Base-by-base conservation (phyloP, 495 filamentous ascomycete species). In the Parathielavia hyrcaniae region DNA sequence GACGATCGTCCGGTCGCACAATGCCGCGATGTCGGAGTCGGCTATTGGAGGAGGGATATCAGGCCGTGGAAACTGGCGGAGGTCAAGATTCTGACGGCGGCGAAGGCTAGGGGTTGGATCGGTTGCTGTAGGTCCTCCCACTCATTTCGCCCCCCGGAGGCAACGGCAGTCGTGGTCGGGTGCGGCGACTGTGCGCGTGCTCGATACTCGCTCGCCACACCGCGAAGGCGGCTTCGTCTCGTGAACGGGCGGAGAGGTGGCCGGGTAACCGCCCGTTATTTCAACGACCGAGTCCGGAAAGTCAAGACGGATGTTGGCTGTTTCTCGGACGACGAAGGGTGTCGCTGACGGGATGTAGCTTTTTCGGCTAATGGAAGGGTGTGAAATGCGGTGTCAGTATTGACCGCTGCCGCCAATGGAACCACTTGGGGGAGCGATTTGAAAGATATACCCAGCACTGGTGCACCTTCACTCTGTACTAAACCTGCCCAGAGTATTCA, bases 141-240 rank as follows among this genome's bases (percentile, higher is more conserved):
- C 19, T 49, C 59, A 61, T 61, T 36, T 61, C 59, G 59, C 60
- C 54, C 50, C 54, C 44, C 35, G 36, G 26, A 58, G 54, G 60
- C 41, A 49, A 50, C 26, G 35, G 26, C 20, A n/a, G 50, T 22
- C 23, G 55, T 38, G 30, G 17, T 53, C 41, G 50, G 54, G 16
- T 40, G 53, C 30, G 45, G 39, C 46, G 20, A 12, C 12, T 19
- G 41, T 17, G 41, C 26, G 53, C n/a, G 43, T 47, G 43, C 16
- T 38, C 26, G 45, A 9, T 32, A 17, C 16, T 17, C 53, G 40
- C 20, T 34, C 17, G 56, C 22, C 39, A 45, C 45, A 12, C 30
- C 10, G 47, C 40, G 40, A 12, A 45, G 19, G 7, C 50, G 30
- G 50, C 5, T 19, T 16, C 14, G 52, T 45, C 40, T 43, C 26